phyloP scores from a whole-genome alignment of 2,329 filamentous ascomycete genomes.

The Epichloe brachyelytri region DNA sequence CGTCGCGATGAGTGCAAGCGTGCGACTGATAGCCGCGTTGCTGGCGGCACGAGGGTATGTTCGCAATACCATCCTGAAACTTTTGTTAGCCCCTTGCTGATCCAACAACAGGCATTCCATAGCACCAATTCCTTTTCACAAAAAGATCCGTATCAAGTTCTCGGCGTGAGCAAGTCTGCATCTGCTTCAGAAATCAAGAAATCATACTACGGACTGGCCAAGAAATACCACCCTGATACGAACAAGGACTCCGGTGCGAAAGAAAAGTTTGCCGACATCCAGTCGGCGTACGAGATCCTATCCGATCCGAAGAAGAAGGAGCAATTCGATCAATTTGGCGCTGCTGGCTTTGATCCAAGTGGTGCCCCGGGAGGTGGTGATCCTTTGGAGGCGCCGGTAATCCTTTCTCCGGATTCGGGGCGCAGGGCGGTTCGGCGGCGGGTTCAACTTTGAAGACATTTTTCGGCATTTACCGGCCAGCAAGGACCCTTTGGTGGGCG shows the following conservation, averaged over 20 bases:
- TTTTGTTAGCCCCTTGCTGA: neutral
- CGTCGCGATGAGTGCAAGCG: constrained; percentile 10
- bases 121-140: constrained; percentile 41
- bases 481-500: constrained; percentile 40
- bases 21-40: constrained; percentile 8
- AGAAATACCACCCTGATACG: constrained; percentile 95
- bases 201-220: constrained; percentile 92
- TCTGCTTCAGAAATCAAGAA: constrained; percentile 87
- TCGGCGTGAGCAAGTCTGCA: constrained; percentile 76
- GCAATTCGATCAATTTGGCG: constrained; percentile 81
- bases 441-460: constrained; percentile 93
- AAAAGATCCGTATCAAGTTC: constrained; percentile 74
- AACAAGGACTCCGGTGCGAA: constrained; percentile 93
- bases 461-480: constrained; percentile 65
- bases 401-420: constrained; percentile 40
- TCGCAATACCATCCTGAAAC: neutral
- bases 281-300: constrained; percentile 85
- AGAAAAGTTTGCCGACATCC: constrained; percentile 86
- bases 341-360: constrained; percentile 73
- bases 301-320: constrained; percentile 89
- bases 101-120: constrained; percentile 40
- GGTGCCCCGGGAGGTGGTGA: constrained; percentile 49
- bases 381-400: constrained; percentile 49
- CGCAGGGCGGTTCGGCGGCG: constrained; percentile 56
- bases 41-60: constrained; percentile 18